Conservation (phyloP, 108 stramenopile genomes). For the Skeletonema tropicum region DNA sequence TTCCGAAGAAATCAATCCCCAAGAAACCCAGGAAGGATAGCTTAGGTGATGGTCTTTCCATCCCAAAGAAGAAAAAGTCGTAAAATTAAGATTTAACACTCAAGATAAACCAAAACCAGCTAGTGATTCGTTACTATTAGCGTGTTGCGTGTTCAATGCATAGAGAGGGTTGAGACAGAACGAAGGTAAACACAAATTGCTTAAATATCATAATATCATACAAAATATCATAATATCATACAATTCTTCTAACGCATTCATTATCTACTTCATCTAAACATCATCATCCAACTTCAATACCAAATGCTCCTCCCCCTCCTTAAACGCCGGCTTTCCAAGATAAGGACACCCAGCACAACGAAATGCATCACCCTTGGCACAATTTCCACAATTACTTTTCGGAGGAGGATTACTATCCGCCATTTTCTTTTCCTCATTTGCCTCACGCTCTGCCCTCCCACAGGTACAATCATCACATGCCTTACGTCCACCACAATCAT, state of each 20-base stretch:
- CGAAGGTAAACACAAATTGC: background rate
- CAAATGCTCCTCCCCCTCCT: slow-evolving; percentile 95
- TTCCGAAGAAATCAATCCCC: slow-evolving; percentile 30
- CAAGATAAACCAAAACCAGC: background rate
- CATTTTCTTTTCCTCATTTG: slow-evolving; percentile 18
- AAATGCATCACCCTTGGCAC: slow-evolving; percentile 97
- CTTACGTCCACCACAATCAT: slow-evolving; percentile 82
- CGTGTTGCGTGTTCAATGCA: too few relatives aligned
- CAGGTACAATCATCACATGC: slow-evolving; percentile 98
- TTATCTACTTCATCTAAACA: slow-evolving; percentile 41
- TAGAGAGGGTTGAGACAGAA: too few relatives aligned
- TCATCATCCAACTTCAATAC: slow-evolving; percentile 89
- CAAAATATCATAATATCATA: too few relatives aligned
- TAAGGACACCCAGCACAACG: slow-evolving; percentile 98
- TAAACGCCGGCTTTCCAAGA: slow-evolving; percentile 96
- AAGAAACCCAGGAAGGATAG: slow-evolving; percentile 2
- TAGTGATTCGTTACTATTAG: too few relatives aligned
- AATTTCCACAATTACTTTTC: slow-evolving; percentile 91
- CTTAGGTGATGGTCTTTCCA: slow-evolving; percentile 19
- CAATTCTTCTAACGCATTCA: too few relatives aligned
- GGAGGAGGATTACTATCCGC: slow-evolving; percentile 26
- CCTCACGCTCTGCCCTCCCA: slow-evolving; percentile 83
- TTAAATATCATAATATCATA: background rate
- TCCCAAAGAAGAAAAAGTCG: slow-evolving; percentile 32
- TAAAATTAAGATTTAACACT: slow-evolving; percentile 6